Base-by-base conservation (phyloP, 75 land plant species). In the Chamaecyparis obtusa region DNA sequence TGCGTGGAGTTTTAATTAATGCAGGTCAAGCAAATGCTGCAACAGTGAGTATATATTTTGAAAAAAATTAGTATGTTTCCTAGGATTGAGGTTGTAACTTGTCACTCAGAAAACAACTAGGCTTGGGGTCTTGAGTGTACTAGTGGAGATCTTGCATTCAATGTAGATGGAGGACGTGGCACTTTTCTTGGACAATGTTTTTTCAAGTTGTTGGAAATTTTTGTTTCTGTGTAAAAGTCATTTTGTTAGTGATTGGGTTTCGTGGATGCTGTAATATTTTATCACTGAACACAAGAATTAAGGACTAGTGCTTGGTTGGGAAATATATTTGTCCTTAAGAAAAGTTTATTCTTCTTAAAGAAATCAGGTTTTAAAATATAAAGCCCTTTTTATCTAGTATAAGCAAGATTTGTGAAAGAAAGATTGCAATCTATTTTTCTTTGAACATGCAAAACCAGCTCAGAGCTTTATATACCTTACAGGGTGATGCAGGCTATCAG, bases 1-100 rank as follows among this genome's bases (percentile, higher is more conserved):
- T 95, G 33, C 99, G 99, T 88, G 99, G 99, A 36, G 92, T 98
- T 56, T 83, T 98, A 83, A 98, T 98, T 67, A 98, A 98, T 94
- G 99, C 99, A 85, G 99, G 99, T 88, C 99, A 98, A 93, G 99
- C 99, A 87, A 98, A 98, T 96, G 99, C 99, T 80, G 99, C 99
- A 44, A 98, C 99, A 57, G 99, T 98, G 88, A 92, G 92, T 57
- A 17, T 51, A 30, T 41, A 81, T 81, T 43, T n/a, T n/a, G 83
- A 46, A 81, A n/a, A n/a, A 41, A 81, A 49, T 35, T 46, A 37
- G 9, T 24, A 16, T 60, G 35, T 44, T 88, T 36, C 55, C 55
- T 67, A 37, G 51, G 14, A 81, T 44, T 4, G 46, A 81, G 14
- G 0, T 46, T 81, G 49, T n/a, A 46, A 17, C 54, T 81, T 81